These are phyloP conservation scores for Uronychia setigera DNA, from an alignment of 73 alveolate genomes.

Conservation along the genomic window DNA sequence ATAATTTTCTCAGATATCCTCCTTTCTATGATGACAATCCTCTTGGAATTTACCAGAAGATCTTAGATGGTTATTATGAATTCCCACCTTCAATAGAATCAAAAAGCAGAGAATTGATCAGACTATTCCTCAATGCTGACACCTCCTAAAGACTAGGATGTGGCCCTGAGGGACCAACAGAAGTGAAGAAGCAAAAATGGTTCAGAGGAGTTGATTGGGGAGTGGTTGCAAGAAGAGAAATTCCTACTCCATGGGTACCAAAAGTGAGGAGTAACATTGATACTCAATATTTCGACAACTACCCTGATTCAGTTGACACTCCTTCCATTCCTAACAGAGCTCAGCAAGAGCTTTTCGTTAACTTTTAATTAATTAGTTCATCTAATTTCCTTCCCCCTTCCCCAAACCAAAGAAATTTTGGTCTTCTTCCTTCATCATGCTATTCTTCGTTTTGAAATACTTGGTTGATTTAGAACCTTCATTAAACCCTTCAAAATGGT, in stretches of 20 bases:
- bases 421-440: no score
- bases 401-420: no score
- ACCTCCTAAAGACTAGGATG: conserved; percentile 48
- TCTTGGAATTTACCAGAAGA: conserved; percentile 78
- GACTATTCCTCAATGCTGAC: conserved; percentile 58
- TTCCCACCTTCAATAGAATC: conserved; percentile 81
- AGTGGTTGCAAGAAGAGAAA: conserved; percentile 56
- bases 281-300: conserved; percentile 79
- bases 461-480: no score
- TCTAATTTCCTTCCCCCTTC: no score
- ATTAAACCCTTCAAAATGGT: no score
- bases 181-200: conserved; percentile 83
- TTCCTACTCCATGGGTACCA: conserved; percentile 97
- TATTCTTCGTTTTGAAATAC: no score
- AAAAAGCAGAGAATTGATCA: conserved; percentile 69
- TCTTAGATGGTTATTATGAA: conserved; percentile 79
- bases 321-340: conserved; percentile 22
- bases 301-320: conserved; percentile 74
- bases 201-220: conserved; percentile 85
- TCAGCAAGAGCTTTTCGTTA: conserved; percentile 22
- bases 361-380: neutral
- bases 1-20: conserved; percentile 47
- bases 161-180: conserved; percentile 56
- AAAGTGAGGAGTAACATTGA: conserved; percentile 69
- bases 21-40: conserved; percentile 90